Base-by-base conservation (phyloP, 1,139 yeast species). In the Kurtzmaniella quercitrusa region DNA sequence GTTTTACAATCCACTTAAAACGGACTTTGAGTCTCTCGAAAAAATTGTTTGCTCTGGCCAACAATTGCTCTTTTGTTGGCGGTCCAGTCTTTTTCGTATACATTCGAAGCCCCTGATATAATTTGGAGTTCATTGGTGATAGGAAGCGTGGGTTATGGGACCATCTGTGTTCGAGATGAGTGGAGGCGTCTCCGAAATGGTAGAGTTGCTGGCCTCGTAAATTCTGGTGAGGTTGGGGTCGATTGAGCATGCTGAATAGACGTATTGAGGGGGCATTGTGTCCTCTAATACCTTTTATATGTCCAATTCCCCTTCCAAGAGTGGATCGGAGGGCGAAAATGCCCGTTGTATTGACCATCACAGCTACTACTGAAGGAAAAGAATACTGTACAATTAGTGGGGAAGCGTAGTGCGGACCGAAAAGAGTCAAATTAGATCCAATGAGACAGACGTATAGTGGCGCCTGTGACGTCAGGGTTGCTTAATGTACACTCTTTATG, bases 1-100 rank as follows among this genome's bases (percentile, higher is more conserved):
- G 56, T 44, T 72, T 84, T 46, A 89, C 62, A 2, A 81, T 60
- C 95, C 95, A 88, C 56, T 80, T 83, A 43, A 84, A 54, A 42
- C 87, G 71, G 23, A 84, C 76, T 43, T 68, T 66, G 26, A 82
- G 51, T 28, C 87, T 61, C 23, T 79, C 75, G 33, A 76, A 61
- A 43, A 71, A 59, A 38, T 71, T 73, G 30, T 68, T 73, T 7
- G 85, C 81, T 18, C 68, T 68, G 3, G 78, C 68, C 30, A 82
- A 64, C 16, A 81, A 66, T 47, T 78, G 80, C 44, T 78, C 85
- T 47, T 64, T 69, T n/a, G 71, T 63, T 15, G 39, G 43, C 5
- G 30, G 21, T 14, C 8, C 11, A 7, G 28, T 3, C 8, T 15
- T 14, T 16, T 21, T 35, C 5, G 28, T 15, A 22, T 21, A 35